phyloP scores from a whole-genome alignment of 805 yeast species.

The Monosporozyma aquatica region DNA sequence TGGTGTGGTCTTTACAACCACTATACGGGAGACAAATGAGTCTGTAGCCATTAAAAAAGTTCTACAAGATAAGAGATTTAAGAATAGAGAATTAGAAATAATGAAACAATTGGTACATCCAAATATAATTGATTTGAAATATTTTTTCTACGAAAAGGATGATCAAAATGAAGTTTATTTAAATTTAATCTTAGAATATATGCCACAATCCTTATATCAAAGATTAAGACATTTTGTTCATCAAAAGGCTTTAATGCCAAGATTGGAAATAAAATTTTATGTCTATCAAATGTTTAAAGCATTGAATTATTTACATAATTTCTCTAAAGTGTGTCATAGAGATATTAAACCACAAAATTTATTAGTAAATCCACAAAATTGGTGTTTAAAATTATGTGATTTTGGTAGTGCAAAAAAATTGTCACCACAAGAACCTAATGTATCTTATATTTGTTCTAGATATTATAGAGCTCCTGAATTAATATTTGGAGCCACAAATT shows the following conservation, averaged over 20 bases:
- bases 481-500: constrained; percentile 93
- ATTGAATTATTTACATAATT: constrained; percentile 64
- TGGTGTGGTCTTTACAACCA: constrained; percentile 93
- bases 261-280: constrained; percentile 78
- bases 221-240: constrained; percentile 80
- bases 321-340: constrained; percentile 78
- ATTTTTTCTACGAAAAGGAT: constrained; percentile 78
- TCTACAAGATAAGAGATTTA: constrained; percentile 89
- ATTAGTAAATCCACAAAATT: constrained; percentile 74
- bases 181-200: constrained; percentile 80
- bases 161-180: constrained; percentile 51
- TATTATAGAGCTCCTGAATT: constrained; percentile 97
- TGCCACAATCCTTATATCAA: constrained; percentile 93
- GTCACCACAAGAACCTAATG: constrained; percentile 87
- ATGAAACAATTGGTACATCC: constrained; percentile 85
- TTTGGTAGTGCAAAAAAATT: constrained; percentile 92
- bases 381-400: constrained; percentile 86
- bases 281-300: constrained; percentile 72
- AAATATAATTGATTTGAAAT: constrained; percentile 78
- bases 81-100: constrained; percentile 89
- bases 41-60: constrained; percentile 92
- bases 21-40: constrained; percentile 61
- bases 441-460: constrained; percentile 90
- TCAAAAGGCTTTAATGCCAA: constrained; percentile 72
- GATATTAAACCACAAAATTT: constrained; percentile 92